A percentile compares a stretch with the other conserved stretches of the same genome.
Evolutionary conservation across 2,329 filamentous ascomycete genomes (phyloP).

Genomic region (Microsporum canis): DNA sequence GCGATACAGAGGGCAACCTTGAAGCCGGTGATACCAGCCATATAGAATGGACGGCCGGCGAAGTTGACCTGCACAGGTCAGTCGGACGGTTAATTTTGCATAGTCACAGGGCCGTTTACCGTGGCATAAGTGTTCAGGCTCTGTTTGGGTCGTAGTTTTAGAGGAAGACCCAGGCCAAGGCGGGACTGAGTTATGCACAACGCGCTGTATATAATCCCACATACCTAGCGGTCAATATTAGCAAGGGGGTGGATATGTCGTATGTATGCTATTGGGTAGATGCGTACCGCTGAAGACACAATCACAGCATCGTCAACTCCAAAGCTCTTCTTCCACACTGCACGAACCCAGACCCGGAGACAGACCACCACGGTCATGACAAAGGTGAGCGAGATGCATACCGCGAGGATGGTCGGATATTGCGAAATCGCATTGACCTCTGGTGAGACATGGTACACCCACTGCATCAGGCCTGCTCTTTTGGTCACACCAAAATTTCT

Average conservation of each 20-base stretch:
- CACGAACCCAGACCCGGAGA: conserved; percentile 35
- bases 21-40: conserved; percentile 46
- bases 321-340: conserved; percentile 32
- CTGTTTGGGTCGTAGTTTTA: conserved; percentile 34
- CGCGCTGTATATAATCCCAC: conserved; percentile 40
- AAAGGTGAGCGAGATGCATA: conserved; percentile 37
- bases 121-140: conserved; percentile 37
- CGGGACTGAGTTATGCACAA: conserved; percentile 43
- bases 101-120: conserved; percentile 14
- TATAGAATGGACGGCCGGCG: conserved; percentile 44
- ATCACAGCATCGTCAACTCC: conserved; percentile 40
- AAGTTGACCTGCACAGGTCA: conserved; percentile 36
- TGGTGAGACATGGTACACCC: conserved; percentile 41
- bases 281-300: conserved; percentile 25
- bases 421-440: conserved; percentile 40
- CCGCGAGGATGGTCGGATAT: conserved; percentile 40
- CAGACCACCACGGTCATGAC: conserved; percentile 35
- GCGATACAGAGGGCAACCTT: conserved; percentile 45
- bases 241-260: not conserved
- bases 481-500: not conserved
- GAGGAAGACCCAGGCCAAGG: conserved; percentile 43
- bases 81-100: not conserved
- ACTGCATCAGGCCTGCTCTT: conserved; percentile 34
- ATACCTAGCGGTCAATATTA: conserved; percentile 28
- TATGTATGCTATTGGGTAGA: not conserved